Base-by-base conservation (phyloP, 352 stramenopile species). In the Vaucheria bursata region DNA sequence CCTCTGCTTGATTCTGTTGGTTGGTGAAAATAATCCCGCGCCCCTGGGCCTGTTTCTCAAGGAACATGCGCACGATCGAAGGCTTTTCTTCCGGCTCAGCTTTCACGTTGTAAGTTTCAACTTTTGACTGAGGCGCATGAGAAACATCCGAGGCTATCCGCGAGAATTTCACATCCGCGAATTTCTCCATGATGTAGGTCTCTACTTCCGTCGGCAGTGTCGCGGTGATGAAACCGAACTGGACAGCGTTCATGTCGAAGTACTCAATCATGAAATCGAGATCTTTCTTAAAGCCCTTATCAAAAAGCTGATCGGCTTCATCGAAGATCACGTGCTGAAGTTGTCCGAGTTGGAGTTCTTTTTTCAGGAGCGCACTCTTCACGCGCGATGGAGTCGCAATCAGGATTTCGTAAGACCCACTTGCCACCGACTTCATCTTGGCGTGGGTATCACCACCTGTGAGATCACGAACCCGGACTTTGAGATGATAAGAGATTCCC, bases 1-100 rank as follows among this genome's bases (percentile, higher is more conserved):
- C 45, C 25, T 59, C 45, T 18, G 45, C 45, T 59, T 59, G 45
- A 25, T 59, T 59, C 25, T 59, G 18, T 59, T 59, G 45, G 45
- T 59, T 59, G 45, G 45, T 59, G 45, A 59, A 59, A 59, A 59
- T 59, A 25, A 59, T 59, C 45, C 45, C 45, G 45, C 45, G 45
- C 12, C 45, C 45, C 45, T 59, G 18, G 12, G 45, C 45, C 25
- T 59, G 12, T 59, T 59, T 59, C 45, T 59, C 45, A 18, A 59
- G 25, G 45, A 59, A 59, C 45, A 59, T 59, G 45, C 45, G 45
- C 18, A 59, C 45, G 45, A 59, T 59, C 12, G 12, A 25, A 25
- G 18, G 18, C 45, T 59, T 59, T 25, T 59, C 45, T 59, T 59
- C 45, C 12, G 45, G 45, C 25, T 59, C 45, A 18, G 45, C 25